Conservation (phyloP, 2,329 filamentous ascomycete species). For the Kalmusia sp. region DNA sequence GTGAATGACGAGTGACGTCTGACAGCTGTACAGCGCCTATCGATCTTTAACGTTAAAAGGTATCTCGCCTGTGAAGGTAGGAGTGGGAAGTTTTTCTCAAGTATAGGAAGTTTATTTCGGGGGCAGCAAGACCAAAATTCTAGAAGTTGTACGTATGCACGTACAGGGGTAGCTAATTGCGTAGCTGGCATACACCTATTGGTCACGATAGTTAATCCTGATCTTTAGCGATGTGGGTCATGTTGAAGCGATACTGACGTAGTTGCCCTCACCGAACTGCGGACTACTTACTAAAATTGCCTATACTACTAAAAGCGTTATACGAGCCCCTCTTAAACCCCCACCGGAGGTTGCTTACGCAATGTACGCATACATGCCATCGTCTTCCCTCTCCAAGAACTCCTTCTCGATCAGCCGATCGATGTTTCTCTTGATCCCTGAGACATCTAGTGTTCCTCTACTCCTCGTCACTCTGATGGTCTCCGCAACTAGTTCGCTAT, state of each 20-base stretch:
- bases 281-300: background rate
- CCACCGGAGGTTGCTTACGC: slow-evolving; percentile 36
- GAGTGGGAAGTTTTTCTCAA: too few relatives aligned
- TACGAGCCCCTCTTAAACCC: background rate
- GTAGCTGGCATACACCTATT: slow-evolving; percentile 2
- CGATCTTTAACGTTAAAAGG: too few relatives aligned
- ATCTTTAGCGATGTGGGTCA: background rate
- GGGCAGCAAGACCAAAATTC: background rate
- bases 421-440: slow-evolving; percentile 95
- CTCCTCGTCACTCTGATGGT: slow-evolving; percentile 90
- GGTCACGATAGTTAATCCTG: slow-evolving; percentile 1
- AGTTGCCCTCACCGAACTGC: background rate
- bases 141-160: background rate
- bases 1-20: too few relatives aligned
- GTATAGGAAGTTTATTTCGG: too few relatives aligned
- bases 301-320: background rate
- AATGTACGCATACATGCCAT: slow-evolving; percentile 54
- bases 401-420: slow-evolving; percentile 71
- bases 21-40: too few relatives aligned
- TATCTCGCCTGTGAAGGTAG: too few relatives aligned
- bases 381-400: slow-evolving; percentile 47
- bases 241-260: slow-evolving; percentile 1
- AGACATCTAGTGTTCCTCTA: slow-evolving; percentile 82
- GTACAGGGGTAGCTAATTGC: slow-evolving; percentile 1
- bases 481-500: slow-evolving; percentile 87